Conservation (phyloP, 164 flowering plant genomes). For the Cinnamomum chago region DNA sequence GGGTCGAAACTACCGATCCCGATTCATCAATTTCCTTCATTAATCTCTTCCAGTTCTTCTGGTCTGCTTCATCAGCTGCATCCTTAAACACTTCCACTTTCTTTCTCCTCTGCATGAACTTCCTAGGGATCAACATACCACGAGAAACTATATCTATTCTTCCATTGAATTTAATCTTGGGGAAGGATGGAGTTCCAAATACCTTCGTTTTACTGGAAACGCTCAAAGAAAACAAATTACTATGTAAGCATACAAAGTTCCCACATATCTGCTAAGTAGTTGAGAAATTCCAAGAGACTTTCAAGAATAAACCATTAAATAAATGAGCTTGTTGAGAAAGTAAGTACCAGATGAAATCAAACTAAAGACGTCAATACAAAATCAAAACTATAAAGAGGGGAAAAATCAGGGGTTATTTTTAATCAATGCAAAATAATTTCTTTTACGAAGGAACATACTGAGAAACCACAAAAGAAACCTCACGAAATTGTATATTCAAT, state of each 20-base stretch:
- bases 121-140: conserved; percentile 90
- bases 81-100: conserved; percentile 70
- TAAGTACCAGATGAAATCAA: background rate
- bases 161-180: conserved; percentile 23
- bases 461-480: too few species aligned
- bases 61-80: conserved; percentile 76
- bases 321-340: background rate
- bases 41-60: conserved; percentile 81
- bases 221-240: conserved; percentile 3
- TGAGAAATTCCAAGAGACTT: background rate
- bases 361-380: background rate
- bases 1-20: conserved; percentile 71
- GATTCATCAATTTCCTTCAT: conserved; percentile 87
- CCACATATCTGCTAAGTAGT: background rate
- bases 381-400: background rate
- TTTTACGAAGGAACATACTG: background rate
- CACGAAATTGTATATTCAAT: too few species aligned
- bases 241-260: background rate
- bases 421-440: background rate
- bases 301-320: background rate
- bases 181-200: conserved; percentile 15
- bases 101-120: conserved; percentile 80
- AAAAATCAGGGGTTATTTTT: background rate
- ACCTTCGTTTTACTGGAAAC: conserved; percentile 33
- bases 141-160: conserved; percentile 46